Base-by-base conservation (phyloP, 2,329 filamentous ascomycete species). In the Hypoxylon sp. region DNA sequence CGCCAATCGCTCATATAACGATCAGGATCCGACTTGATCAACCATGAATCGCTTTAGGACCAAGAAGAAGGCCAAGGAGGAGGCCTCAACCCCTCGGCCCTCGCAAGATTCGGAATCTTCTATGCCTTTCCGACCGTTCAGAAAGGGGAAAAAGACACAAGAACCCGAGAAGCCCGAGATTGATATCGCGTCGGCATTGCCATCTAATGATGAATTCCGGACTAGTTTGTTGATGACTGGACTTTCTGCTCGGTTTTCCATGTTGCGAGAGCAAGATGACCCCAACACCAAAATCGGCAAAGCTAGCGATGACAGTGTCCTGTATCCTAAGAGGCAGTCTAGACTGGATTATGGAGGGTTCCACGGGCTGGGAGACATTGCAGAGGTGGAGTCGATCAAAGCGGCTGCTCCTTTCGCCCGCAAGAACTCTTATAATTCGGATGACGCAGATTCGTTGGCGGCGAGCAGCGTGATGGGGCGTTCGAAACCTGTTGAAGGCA, bases 221-320 rank as follows among this genome's bases (percentile, higher is more conserved):
- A 99, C 94, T 3, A 97, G 94, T 77, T 76, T 99, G 51, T 78
- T 99, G 56, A 96, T 99, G 93, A 92, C 91, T 0, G 93, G 92
- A 30, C 80, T 99, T 3, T 97, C 93, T 0, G 91, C 92, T 8
- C 86, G 94, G 5, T 99, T 99, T 71, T 97, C 93, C 62, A 97
- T 97, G 93, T 77, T 97, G 21, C 81, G 91, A 64, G 93, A 97
- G 71, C 93, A 97, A 69, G 92, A 97, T 69, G 91, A 97, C 65
- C 93, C 93, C 1, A 87, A 78, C 56, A 93, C 91, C 2, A 89
- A 91, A 69, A 81, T 97, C 21, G 93, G 93, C 50, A 97, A 97
- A 71, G 93, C 93, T 11, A 94, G 89, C 71, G 93, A 97, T 67
- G 93, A 97, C 71, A 97, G 92, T 61, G 92, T 97, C 2, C 74